Conservation (phyloP, 129 eudicot genomes). For the Ambrosia trifida region DNA sequence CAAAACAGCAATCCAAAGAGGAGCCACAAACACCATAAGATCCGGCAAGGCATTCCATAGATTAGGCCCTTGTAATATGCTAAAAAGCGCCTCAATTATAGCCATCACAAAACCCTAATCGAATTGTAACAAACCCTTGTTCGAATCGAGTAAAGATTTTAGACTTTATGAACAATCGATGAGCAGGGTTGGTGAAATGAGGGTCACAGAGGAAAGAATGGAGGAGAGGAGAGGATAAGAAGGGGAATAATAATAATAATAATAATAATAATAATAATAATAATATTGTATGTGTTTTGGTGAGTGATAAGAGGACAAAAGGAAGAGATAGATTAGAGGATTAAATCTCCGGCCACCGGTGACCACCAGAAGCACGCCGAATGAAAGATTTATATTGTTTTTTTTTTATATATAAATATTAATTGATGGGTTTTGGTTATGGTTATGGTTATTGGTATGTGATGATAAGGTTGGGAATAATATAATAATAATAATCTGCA, state of each 20-base stretch:
- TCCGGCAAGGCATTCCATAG: slow-evolving; percentile 48
- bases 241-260: slow-evolving; percentile 16
- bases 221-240: slow-evolving; percentile 10
- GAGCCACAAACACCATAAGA: slow-evolving; percentile 51
- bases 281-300: slow-evolving; percentile 8
- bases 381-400: neutral
- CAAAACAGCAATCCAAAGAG: slow-evolving; percentile 72
- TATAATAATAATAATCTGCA: too few relatives aligned
- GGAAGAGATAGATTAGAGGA: slow-evolving; percentile 24
- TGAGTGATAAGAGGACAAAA: slow-evolving; percentile 28
- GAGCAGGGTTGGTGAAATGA: slow-evolving; percentile 36
- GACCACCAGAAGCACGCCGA: neutral
- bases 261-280: too few relatives aligned
- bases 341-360: slow-evolving; percentile 10
- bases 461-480: too few relatives aligned
- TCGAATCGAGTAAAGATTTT: slow-evolving; percentile 42
- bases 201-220: slow-evolving; percentile 19
- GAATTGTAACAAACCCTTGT: slow-evolving; percentile 28
- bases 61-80: slow-evolving; percentile 47
- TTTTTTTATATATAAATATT: too few relatives aligned
- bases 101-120: slow-evolving; percentile 32
- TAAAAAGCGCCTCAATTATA: slow-evolving; percentile 41
- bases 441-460: too few relatives aligned
- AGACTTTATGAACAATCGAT: slow-evolving; percentile 25
- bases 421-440: too few relatives aligned